Base-by-base conservation (phyloP, 2,329 filamentous ascomycete species). In the Blumeria hordei region DNA sequence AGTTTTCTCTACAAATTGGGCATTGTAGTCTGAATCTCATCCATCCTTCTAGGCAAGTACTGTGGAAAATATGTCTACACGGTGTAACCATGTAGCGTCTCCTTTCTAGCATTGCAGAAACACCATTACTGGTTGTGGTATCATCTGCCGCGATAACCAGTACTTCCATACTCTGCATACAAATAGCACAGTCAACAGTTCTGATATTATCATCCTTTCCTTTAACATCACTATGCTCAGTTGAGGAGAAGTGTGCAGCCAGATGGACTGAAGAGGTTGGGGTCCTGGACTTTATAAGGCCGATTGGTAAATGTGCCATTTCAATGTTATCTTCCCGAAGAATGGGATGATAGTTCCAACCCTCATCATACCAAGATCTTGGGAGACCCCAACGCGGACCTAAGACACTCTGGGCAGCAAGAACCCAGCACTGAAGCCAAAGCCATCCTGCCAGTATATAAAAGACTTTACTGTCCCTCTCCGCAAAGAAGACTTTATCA, bases 31-130 rank as follows among this genome's bases (percentile, higher is more conserved):
- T 72, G 66, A 93, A 88, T 65, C 85, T 77, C 84, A 98, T 92
- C 92, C 92, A 96, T 41, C 87, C 88, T 69, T 96, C 90, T 61
- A 98, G 70, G 67, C 92, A 98, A 35, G 75, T 72, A 56, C 81
- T 92, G 66, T 98, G 92, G 66, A 98, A 98, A 52, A 96, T 88
- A 69, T 98, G 92, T 55, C 88, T 74, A 67, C 92, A 98, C 51
- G 92, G 92, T 56, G 92, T 98, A 21, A 96, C 86, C 92, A 98
- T 98, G 69, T 96, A 96, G 61, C 77, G 74, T 53, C 88, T 77
- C 58, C 90, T 74, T 35, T 85, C 84, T 60, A 96, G 73, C 55
- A 94, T 77, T 34, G 81, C 81, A 0, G 78, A 71, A 56, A 80
- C 74, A 35, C 77, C 75, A 47, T 69, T 69, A 12, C 66, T 65